Evolutionary conservation across 1,139 yeast species (phyloP).

Genomic region (Pichia sp.): DNA sequence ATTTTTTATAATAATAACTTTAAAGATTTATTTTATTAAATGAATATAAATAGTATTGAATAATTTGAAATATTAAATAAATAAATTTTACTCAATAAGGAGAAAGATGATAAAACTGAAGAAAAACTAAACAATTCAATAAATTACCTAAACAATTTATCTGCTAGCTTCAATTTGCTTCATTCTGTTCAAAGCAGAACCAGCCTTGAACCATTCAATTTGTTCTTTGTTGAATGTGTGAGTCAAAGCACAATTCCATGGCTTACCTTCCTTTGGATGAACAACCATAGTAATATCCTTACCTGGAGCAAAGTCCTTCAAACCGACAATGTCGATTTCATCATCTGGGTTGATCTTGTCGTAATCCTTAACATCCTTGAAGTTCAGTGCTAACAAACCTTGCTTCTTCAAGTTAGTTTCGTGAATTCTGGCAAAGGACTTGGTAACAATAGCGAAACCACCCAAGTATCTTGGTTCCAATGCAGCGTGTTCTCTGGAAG

Average conservation of each 20-base stretch:
- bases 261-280: slow-evolving; percentile 78
- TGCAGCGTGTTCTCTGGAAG: slow-evolving; percentile 99
- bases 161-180: slow-evolving; percentile 15
- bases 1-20: background rate
- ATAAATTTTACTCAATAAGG: slow-evolving; percentile 2
- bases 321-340: slow-evolving; percentile 82
- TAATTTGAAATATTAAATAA: slow-evolving; percentile 7
- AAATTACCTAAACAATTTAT: slow-evolving; percentile 2
- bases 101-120: background rate
- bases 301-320: slow-evolving; percentile 88
- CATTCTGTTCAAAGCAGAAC: slow-evolving; percentile 99
- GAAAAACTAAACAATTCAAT: background rate
- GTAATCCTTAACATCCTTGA: slow-evolving; percentile 81
- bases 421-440: slow-evolving; percentile 96
- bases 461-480: slow-evolving; percentile 99
- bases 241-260: slow-evolving; percentile 85
- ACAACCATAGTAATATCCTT: slow-evolving; percentile 82
- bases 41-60: slow-evolving; percentile 5
- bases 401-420: slow-evolving; percentile 95
- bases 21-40: background rate
- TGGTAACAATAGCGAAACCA: slow-evolving; percentile 94
- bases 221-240: slow-evolving; percentile 96
- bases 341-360: slow-evolving; percentile 92
- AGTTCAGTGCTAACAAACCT: slow-evolving; percentile 96
- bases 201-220: slow-evolving; percentile 98